Percentiles rank a stretch among this genome's conserved stretches.
phyloP scores from a whole-genome alignment of 306 rosid species.

The Ziziphus jujuba region DNA sequence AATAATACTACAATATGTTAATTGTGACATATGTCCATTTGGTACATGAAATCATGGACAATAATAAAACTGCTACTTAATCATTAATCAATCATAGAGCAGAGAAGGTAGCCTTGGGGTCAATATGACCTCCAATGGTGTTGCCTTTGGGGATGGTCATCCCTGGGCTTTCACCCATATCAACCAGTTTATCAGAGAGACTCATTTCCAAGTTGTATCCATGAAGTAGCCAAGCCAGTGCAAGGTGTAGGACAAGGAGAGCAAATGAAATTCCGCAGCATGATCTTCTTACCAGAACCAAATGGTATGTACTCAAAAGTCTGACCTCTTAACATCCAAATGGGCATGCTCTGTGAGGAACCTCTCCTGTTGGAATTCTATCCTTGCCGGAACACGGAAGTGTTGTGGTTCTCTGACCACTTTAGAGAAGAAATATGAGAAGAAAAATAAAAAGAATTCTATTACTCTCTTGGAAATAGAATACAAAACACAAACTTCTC shows the following conservation, averaged over 20 bases:
- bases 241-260: conserved; percentile 19
- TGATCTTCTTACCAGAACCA: conserved; percentile 9
- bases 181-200: conserved; percentile 10
- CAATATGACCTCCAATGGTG: conserved; percentile 27
- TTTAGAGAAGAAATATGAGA: too few relatives aligned
- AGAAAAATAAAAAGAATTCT: too few relatives aligned
- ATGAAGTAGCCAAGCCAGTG: conserved; percentile 27
- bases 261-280: conserved; percentile 18
- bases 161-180: conserved; percentile 33
- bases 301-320: conserved; percentile 2
- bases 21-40: too few relatives aligned
- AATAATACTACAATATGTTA: too few relatives aligned
- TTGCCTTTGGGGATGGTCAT: conserved; percentile 27
- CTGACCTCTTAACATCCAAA: not conserved
- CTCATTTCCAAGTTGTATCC: conserved; percentile 23
- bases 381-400: not conserved
- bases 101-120: conserved; percentile 8
- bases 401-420: too few relatives aligned
- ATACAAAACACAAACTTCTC: too few relatives aligned
- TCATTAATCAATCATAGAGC: too few relatives aligned
- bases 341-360: conserved; percentile 5
- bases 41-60: too few relatives aligned
- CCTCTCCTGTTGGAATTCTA: conserved; percentile 17
- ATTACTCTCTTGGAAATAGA: too few relatives aligned
- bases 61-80: too few relatives aligned